Evolutionary conservation across 2,329 filamentous ascomycete species (phyloP), one percentile per base, ranked within the genome.

Genomic region (Claviceps sp.): DNA sequence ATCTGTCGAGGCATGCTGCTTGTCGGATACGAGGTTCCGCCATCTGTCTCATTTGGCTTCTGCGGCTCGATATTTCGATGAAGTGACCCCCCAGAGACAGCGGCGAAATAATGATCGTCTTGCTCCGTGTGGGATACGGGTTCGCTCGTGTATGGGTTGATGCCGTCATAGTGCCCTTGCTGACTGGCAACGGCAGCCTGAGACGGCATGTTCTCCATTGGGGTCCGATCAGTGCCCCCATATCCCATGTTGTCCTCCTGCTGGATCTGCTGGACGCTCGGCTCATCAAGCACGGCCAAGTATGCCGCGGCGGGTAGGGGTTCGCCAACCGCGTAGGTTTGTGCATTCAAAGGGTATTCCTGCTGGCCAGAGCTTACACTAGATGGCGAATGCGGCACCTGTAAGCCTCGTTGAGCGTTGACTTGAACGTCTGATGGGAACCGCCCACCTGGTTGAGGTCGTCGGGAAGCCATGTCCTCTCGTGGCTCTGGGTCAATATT

Each of bases 391-490:
- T 83, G 74, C 65, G 85, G 81, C 65, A 80, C 82, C 70, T 89
- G 84, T 81, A 89, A 82, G 76, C 86, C 84, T 73, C 87, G 83
- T 65, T 81, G 72, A 56, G 77, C 73, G 68, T 89, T 86, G 67
- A 95, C 79, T 73, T 89, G 82, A 62, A 97, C 75, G 75, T 96
- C 90, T 71, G 87, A 94, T 71, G 91, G 91, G 74, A 98, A 98
- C 69, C 90, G 83, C 75, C 91, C 91, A 83, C 90, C 91, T 82
- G 89, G 84, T 78, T 87, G 82, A 65, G 88, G 87, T 68, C 89
- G 83, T 68, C 78, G 78, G 61, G 78, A 73, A 59, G 70, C 66
- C 51, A 67, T 65, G 54, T 78, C 76, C 61, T 75, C 70, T 57
- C 70, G 74, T 55, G 72, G 70, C 59, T 68, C 71, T 55, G 70